Conservation (phyloP, 768 basidiomycete genomes). For the Trametes cinnabarina region DNA sequence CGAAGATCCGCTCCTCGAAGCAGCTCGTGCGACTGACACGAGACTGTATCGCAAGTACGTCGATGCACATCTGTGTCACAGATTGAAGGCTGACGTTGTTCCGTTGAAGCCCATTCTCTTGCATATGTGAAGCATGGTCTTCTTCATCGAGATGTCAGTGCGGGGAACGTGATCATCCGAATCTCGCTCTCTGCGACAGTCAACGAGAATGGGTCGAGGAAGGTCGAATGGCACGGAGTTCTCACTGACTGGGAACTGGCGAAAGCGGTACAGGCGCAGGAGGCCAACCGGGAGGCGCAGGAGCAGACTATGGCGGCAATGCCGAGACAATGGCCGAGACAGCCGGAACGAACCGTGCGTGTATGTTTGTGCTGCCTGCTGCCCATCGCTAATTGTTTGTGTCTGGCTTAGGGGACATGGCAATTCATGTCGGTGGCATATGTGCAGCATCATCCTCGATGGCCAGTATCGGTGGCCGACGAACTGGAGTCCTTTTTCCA, state of each 20-base stretch:
- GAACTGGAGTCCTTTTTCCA: conserved; percentile 16
- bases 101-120: neutral
- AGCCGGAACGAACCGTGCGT: conserved; percentile 4
- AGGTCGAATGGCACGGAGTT: neutral
- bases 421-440: conserved; percentile 13
- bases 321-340: no score
- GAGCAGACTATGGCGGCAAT: no score
- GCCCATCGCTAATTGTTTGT: neutral
- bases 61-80: no score
- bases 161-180: neutral
- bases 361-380: neutral
- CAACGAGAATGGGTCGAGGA: neutral
- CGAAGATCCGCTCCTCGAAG: neutral
- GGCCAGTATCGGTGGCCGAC: conserved; percentile 6
- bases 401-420: conserved; percentile 14
- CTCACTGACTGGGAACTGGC: conserved; percentile 3
- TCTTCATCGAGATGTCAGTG: conserved; percentile 1
- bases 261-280: neutral
- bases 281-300: no score
- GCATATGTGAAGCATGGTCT: neutral
- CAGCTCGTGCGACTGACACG: neutral
- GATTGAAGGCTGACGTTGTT: neutral
- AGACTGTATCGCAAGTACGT: neutral
- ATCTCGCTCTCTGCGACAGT: neutral
- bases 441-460: neutral